Percentiles rank a stretch among this genome's conserved stretches.
Conservation (phyloP, 2,329 filamentous ascomycete genomes). For the Bisporella sp. region DNA sequence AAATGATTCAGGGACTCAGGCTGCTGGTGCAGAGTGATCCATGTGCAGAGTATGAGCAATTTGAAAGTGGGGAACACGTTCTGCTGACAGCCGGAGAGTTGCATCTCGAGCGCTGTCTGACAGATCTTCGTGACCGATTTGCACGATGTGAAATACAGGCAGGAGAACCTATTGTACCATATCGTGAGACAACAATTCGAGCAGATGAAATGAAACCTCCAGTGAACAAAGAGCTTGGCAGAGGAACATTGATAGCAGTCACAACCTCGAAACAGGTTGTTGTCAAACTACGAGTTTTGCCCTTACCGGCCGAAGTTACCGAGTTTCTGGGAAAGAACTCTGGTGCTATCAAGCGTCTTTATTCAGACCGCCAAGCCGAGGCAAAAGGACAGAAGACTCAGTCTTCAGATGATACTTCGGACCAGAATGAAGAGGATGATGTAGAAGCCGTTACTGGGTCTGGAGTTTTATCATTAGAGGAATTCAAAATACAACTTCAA, state of each 20-base stretch:
- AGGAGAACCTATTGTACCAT: slow-evolving; percentile 90
- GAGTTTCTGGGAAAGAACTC: slow-evolving; percentile 80
- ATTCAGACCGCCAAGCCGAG: slow-evolving; percentile 59
- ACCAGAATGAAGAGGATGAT: slow-evolving; percentile 37
- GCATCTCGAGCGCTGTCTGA: slow-evolving; percentile 88
- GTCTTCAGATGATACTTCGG: slow-evolving; percentile 14
- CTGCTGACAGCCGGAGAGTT: slow-evolving; percentile 89
- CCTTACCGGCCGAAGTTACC: slow-evolving; percentile 70
- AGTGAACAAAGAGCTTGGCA: slow-evolving; percentile 75
- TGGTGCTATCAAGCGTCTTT: slow-evolving; percentile 70
- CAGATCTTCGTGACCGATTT: slow-evolving; percentile 87
- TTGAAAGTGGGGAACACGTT: slow-evolving; percentile 90
- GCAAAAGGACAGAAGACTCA: slow-evolving; percentile 25
- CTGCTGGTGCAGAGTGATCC: slow-evolving; percentile 92
- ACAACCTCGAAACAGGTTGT: slow-evolving; percentile 84
- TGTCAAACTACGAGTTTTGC: slow-evolving; percentile 68
- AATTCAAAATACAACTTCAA: slow-evolving; percentile 70
- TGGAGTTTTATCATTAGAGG: slow-evolving; percentile 59
- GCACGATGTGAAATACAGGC: slow-evolving; percentile 92
- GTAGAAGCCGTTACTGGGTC: slow-evolving; percentile 53
- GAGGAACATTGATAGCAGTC: slow-evolving; percentile 68
- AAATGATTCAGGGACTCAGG: slow-evolving; percentile 85
- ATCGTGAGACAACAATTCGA: slow-evolving; percentile 83
- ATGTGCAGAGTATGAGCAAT: slow-evolving; percentile 90
- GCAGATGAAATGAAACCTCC: slow-evolving; percentile 89